Percentiles rank a stretch among this genome's conserved stretches.
These are phyloP conservation scores for Sporobolomyces pararoseus DNA, from an alignment of 768 basidiomycete genomes.

Conservation along the genomic window DNA sequence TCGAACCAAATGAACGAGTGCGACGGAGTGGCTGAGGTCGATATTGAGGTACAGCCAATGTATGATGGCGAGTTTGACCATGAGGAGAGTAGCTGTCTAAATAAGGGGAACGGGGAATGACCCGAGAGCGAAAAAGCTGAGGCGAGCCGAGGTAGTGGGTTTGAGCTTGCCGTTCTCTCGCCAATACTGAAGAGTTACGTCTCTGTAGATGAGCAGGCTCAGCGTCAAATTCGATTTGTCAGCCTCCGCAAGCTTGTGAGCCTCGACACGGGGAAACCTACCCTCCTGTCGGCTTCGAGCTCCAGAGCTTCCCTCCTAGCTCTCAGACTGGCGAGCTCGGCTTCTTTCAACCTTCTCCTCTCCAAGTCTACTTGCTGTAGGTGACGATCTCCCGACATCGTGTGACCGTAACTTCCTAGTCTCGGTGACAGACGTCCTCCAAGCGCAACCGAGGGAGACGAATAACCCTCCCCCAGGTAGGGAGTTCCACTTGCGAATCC, in stretches of 20 bases:
- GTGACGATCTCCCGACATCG: not conserved
- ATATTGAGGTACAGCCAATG: not conserved
- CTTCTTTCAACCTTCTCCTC: conserved; percentile 12
- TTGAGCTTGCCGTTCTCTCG: not conserved
- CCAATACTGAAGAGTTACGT: not conserved
- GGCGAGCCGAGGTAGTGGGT: conserved; percentile 10
- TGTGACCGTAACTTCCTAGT: not conserved
- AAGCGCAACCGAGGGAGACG: not conserved
- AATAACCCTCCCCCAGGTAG: not conserved
- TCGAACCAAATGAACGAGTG: conserved; percentile 7
- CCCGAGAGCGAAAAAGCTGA: no score
- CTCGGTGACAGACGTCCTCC: not conserved
- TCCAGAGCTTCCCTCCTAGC: not conserved
- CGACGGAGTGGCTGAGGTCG: conserved; percentile 1
- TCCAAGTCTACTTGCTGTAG: not conserved
- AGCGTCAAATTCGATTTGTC: not conserved
- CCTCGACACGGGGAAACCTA: not conserved
- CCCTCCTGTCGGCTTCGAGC: conserved; percentile 10
- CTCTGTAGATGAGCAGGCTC: conserved; percentile 11
- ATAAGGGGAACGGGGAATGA: no score
- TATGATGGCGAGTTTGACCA: not conserved
- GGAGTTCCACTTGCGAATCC: not conserved
- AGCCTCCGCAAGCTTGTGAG: not conserved
- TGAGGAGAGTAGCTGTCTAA: not conserved
- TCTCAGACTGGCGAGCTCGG: not conserved